phyloP scores from a whole-genome alignment of 2,329 filamentous ascomycete species.

The Colletotrichum filicis region DNA sequence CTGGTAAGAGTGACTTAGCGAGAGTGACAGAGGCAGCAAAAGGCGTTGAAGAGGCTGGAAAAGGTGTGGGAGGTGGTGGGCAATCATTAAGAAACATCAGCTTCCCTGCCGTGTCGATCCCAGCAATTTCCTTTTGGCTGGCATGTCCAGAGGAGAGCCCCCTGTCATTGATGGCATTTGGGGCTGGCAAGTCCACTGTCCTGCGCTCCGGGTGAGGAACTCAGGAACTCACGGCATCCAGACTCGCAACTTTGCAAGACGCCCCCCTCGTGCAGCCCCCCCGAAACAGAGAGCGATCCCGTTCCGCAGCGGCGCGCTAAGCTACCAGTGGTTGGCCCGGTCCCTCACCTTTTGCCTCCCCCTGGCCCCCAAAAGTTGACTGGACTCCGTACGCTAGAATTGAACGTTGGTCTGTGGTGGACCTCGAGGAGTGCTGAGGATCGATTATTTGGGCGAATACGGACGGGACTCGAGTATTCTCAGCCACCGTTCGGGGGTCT shows the following conservation, averaged over 20 bases:
- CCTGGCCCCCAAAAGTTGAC: neutral
- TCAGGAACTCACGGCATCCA: neutral
- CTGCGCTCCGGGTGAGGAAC: too few relatives aligned
- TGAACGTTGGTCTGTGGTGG: slow-evolving; percentile 2
- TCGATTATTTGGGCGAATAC: slow-evolving; percentile 27
- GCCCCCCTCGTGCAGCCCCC: neutral
- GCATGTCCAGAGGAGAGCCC: neutral
- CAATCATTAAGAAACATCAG: slow-evolving; percentile 31
- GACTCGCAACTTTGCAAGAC: neutral
- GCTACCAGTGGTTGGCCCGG: slow-evolving; percentile 13
- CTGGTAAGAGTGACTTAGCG: neutral
- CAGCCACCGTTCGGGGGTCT: slow-evolving; percentile 3
- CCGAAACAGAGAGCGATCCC: slow-evolving; percentile 30
- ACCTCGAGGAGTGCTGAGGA: slow-evolving; percentile 6
- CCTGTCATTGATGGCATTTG: slow-evolving; percentile 25
- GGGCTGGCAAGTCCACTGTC: neutral
- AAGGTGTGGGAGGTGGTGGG: slow-evolving; percentile 15
- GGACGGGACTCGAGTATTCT: slow-evolving; percentile 15
- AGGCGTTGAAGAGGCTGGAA: slow-evolving; percentile 23
- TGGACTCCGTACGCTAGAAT: neutral
- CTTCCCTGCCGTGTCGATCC: slow-evolving; percentile 29
- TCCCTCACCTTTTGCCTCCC: neutral
- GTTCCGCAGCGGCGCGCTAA: slow-evolving; percentile 28
- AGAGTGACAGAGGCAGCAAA: slow-evolving; percentile 13
- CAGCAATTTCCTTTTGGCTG: slow-evolving; percentile 28